Percentiles rank a stretch among this genome's conserved stretches.
Conservation (phyloP, 148 eudicot genomes). For the Amaranthus cruentus region DNA sequence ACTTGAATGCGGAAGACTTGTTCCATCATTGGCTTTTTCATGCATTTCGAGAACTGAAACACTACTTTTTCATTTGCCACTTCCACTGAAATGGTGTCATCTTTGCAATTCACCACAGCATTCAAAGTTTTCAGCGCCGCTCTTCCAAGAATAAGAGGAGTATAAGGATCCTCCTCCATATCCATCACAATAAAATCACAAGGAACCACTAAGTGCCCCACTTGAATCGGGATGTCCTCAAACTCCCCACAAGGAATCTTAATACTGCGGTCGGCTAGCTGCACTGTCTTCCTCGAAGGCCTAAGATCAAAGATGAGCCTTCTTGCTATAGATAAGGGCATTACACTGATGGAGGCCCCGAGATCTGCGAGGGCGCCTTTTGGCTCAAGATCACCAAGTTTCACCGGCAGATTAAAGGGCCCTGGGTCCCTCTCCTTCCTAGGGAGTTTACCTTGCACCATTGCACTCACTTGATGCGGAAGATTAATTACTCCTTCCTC, state of each 20-base stretch:
- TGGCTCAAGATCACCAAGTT: background rate
- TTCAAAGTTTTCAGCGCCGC: background rate
- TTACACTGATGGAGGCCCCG: background rate
- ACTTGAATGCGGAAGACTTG: too few species aligned
- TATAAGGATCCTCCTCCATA: background rate
- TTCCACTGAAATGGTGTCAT: background rate
- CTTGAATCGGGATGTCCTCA: too few species aligned
- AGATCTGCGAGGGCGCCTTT: background rate
- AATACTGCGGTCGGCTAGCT: background rate
- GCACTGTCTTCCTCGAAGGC: background rate
- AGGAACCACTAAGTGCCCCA: background rate
- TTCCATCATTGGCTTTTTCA: too few species aligned
- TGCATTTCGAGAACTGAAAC: too few species aligned
- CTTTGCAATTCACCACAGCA: background rate
- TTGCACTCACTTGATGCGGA: background rate
- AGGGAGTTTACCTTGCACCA: background rate
- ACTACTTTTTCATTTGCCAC: background rate
- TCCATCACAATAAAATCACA: background rate
- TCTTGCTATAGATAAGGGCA: background rate
- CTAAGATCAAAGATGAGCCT: background rate
- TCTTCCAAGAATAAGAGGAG: background rate
- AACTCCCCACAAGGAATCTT: background rate
- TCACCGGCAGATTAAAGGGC: background rate
- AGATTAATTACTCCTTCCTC: background rate
- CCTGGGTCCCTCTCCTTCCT: background rate